phyloP scores from a whole-genome alignment of 2,329 filamentous ascomycete genomes.

The Neofusicoccum sp. region DNA sequence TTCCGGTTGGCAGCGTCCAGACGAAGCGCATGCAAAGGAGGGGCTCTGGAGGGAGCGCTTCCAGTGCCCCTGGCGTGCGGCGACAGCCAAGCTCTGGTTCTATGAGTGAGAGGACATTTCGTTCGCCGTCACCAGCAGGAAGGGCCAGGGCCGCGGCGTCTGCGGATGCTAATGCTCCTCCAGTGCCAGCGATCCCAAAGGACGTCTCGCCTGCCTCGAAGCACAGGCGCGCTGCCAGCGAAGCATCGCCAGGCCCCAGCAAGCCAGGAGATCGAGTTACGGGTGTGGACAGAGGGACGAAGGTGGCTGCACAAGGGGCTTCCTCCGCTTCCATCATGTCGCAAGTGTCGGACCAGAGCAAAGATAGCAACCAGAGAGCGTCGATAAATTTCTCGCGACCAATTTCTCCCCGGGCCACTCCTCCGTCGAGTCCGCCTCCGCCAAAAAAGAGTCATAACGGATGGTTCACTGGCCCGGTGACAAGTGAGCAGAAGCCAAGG shows the following conservation, averaged over 20 bases:
- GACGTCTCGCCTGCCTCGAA: conserved; percentile 39
- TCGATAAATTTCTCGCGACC: conserved; percentile 59
- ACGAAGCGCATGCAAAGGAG: conserved; percentile 83
- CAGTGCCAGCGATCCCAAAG: conserved; percentile 73
- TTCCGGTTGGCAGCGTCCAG: conserved; percentile 77
- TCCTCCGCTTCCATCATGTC: conserved; percentile 35
- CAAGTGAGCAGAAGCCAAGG: conserved; percentile 26
- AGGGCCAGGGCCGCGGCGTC: conserved; percentile 27
- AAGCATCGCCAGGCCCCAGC: conserved; percentile 51
- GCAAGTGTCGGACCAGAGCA: conserved; percentile 47
- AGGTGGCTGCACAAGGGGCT: conserved; percentile 23
- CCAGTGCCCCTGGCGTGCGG: conserved; percentile 42
- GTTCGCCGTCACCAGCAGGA: conserved; percentile 63
- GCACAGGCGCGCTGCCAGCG: conserved; percentile 49
- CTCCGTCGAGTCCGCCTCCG: conserved; percentile 24
- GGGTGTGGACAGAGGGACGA: conserved; percentile 45
- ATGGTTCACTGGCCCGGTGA: conserved; percentile 44
- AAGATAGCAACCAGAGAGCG: conserved; percentile 45
- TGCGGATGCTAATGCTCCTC: conserved; percentile 58
- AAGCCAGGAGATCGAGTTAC: conserved; percentile 40
- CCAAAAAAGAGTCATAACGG: conserved; percentile 30
- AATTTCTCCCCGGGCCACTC: conserved; percentile 49
- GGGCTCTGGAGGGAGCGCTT: conserved; percentile 61
- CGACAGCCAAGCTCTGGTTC: conserved; percentile 69
- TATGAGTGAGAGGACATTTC: conserved; percentile 88